Evolutionary conservation across 225 moss, liverwort and hornwort genomes (phyloP), one percentile per base, ranked within the genome.

Genomic region (Antitrichia curtipendula): DNA sequence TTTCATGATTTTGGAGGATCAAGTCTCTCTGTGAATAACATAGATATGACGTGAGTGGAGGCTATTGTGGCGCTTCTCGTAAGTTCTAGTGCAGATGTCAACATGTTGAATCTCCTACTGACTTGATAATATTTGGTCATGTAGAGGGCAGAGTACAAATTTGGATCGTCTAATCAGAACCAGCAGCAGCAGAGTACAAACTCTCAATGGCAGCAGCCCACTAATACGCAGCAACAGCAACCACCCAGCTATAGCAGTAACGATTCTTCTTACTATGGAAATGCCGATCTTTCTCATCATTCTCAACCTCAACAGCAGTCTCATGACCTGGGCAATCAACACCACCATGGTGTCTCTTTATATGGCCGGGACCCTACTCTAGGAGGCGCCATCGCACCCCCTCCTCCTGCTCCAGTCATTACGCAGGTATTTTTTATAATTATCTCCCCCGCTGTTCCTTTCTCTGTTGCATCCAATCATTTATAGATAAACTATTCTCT

Each of bases 401-500:
- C 97, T 84, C 98, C 97, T 88, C 98, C 98, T 84, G 96, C 98
- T 80, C 98, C 98, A 58, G 97, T 99, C 72, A 97, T 99, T 80
- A 96, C 98, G 24, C 98, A 97, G 97, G 98, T 99, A 74, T 72
- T 58, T 82, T 25, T 43, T 49, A 22, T 16, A 31, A 50, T 32
- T 61, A 20, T 62, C 47, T 78, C 31, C 47, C 5, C 49, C 69
- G 41, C 58, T 71, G 58, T 41, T 57, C 76, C 53, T 38, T 86
- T 69, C 59, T 73, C 45, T 89, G 38, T 38, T 59, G 36, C 68
- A 43, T 47, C n/a, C 53, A 65, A 53, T 68, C 31, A 23, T 85
- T 52, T 60, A 52, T 80, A 31, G 69, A 60, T 36, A 59, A 18
- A 83, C 16, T 81, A 47, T 36, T 29, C 38, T 29, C 23, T 47